A percentile compares a stretch with the other conserved stretches of the same genome.
phyloP scores from a whole-genome alignment of 179 eudicot genomes.

The Heliamphora pulchella region DNA sequence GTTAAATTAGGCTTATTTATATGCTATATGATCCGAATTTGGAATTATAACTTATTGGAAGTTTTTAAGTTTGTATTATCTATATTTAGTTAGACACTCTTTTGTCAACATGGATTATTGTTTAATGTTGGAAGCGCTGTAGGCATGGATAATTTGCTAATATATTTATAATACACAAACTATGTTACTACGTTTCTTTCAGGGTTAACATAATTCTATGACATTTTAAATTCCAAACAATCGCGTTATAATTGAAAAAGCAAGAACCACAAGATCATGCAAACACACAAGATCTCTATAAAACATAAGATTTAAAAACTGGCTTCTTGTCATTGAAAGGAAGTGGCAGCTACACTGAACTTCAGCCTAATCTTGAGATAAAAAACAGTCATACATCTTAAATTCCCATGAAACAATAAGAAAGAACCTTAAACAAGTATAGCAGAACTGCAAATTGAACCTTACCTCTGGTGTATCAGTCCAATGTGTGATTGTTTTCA shows the following conservation, averaged over 20 bases:
- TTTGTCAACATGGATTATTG: too few relatives aligned
- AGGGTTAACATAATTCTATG: neutral
- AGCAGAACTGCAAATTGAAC: neutral
- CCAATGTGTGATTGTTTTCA: constrained; percentile 93
- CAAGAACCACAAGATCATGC: neutral
- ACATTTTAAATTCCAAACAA: neutral
- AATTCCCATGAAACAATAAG: neutral
- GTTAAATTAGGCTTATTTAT: too few relatives aligned
- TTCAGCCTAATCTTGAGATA: neutral
- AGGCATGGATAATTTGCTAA: too few relatives aligned
- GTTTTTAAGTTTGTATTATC: too few relatives aligned
- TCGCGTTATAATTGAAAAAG: neutral
- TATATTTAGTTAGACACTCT: too few relatives aligned
- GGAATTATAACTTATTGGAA: too few relatives aligned
- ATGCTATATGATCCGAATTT: too few relatives aligned
- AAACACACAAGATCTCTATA: too few relatives aligned
- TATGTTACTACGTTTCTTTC: neutral
- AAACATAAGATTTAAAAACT: neutral
- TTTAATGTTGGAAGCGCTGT: too few relatives aligned
- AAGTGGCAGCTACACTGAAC: neutral
- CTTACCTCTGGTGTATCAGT: constrained; percentile 95
- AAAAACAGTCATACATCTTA: neutral
- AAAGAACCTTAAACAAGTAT: neutral
- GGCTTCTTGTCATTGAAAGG: neutral
- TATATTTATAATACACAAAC: too few relatives aligned